phyloP scores from a whole-genome alignment of 2,329 filamentous ascomycete species.

The Huntiella decipiens region DNA sequence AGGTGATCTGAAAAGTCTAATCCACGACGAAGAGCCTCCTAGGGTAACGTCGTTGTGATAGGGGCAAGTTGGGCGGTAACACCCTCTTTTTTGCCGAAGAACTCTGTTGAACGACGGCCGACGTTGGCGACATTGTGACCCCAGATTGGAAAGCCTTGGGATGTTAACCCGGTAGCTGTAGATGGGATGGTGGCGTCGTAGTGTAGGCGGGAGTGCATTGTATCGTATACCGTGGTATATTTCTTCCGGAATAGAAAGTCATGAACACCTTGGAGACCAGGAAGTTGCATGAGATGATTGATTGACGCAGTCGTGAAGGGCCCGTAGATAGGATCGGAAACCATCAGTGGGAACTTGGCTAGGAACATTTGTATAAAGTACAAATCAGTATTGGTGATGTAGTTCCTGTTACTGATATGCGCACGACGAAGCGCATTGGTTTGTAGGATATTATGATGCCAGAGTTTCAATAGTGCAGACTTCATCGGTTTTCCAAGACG shows the following conservation, averaged over 20 bases:
- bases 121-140: not conserved
- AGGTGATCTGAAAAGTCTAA: conserved; percentile 35
- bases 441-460: conserved; percentile 52
- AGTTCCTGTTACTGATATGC: conserved; percentile 29
- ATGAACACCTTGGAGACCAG: conserved; percentile 35
- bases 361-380: conserved; percentile 45
- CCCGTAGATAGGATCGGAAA: conserved; percentile 42
- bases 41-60: conserved; percentile 20
- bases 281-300: conserved; percentile 41
- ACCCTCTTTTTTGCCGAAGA: not conserved
- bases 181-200: conserved; percentile 26
- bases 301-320: conserved; percentile 30
- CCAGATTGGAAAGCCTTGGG: not conserved
- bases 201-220: conserved; percentile 36
- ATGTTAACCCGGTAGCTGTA: not conserved
- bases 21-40: conserved; percentile 33
- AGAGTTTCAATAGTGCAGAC: conserved; percentile 41
- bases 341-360: conserved; percentile 51
- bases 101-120: not conserved
- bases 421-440: conserved; percentile 34
- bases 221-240: conserved; percentile 29
- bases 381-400: conserved; percentile 43
- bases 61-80: not conserved
- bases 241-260: conserved; percentile 37
- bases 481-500: conserved; percentile 31